Evolutionary conservation across 306 rosid species (phyloP).

Genomic region (Cucumis hystrix): DNA sequence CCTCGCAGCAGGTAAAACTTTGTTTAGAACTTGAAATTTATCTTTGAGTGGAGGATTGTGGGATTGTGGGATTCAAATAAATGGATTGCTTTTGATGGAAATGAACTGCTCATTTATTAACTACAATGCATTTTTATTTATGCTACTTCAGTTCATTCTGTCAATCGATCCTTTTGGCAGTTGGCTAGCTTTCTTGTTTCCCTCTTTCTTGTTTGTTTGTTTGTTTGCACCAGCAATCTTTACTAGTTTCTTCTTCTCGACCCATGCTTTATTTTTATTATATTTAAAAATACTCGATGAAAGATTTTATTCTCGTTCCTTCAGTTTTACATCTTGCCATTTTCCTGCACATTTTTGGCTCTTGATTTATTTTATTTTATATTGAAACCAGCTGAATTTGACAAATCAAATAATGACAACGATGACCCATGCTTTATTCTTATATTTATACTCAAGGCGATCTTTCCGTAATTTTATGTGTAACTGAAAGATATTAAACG

Average conservation of each 20-base stretch:
- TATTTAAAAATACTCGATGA: not conserved
- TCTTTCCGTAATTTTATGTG: not conserved
- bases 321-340: not conserved
- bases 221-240: not conserved
- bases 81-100: not conserved
- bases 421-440: slow-evolving; percentile 7
- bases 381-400: slow-evolving; percentile 50
- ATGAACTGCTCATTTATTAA: not conserved
- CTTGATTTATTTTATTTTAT: slow-evolving; percentile 16
- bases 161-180: not conserved
- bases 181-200: not conserved
- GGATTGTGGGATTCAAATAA: not conserved
- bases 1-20: slow-evolving; percentile 61
- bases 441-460: too few relatives aligned
- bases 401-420: slow-evolving; percentile 38
- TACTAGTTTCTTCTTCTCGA: not conserved
- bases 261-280: not conserved
- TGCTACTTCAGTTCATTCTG: not conserved
- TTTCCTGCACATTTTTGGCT: slow-evolving; percentile 6
- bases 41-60: not conserved
- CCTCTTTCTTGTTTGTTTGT: not conserved
- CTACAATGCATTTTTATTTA: not conserved
- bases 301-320: not conserved
- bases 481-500: too few relatives aligned
- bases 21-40: not conserved